Conservation (phyloP, 352 stramenopile species). For the Phytophthora capsici region DNA sequence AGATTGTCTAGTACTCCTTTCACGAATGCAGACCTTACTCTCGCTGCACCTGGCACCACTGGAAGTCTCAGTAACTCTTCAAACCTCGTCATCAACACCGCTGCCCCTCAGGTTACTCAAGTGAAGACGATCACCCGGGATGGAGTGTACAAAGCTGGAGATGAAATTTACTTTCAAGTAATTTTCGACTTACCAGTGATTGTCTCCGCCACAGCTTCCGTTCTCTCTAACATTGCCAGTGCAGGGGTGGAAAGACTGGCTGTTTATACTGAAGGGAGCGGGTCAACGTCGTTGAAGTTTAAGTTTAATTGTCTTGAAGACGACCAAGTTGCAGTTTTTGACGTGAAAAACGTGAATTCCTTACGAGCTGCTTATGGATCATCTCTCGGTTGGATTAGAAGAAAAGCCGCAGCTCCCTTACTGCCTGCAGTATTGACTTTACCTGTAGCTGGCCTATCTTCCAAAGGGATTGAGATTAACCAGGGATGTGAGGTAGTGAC, state of each 20-base stretch:
- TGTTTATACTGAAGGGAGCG: slow-evolving; percentile 53
- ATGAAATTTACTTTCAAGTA: slow-evolving; percentile 54
- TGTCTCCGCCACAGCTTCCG: slow-evolving; percentile 36
- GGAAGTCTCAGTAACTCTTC: slow-evolving; percentile 48
- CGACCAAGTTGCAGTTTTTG: slow-evolving; percentile 55
- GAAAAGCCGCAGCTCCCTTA: slow-evolving; percentile 42
- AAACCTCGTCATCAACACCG: slow-evolving; percentile 56
- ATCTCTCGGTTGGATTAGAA: slow-evolving; percentile 55
- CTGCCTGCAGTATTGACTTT: slow-evolving; percentile 51
- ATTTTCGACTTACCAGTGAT: slow-evolving; percentile 64
- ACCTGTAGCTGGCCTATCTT: slow-evolving; percentile 43
- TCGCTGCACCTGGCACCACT: slow-evolving; percentile 43
- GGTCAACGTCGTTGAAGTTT: slow-evolving; percentile 59
- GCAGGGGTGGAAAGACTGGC: slow-evolving; percentile 42
- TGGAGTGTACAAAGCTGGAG: slow-evolving; percentile 61
- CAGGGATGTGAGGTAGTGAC: slow-evolving; percentile 48
- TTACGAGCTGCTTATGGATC: slow-evolving; percentile 52
- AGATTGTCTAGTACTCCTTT: slow-evolving; percentile 56
- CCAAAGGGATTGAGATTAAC: slow-evolving; percentile 66
- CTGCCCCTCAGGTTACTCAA: slow-evolving; percentile 48
- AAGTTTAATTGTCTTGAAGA: slow-evolving; percentile 39
- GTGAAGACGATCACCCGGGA: slow-evolving; percentile 58
- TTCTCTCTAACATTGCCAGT: slow-evolving; percentile 44
- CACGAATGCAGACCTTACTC: slow-evolving; percentile 55
- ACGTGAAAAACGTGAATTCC: slow-evolving; percentile 40